Evolutionary conservation across 805 yeast species (phyloP), one percentile per base, ranked within the genome.

Genomic region (Clavispora santaluciae): DNA sequence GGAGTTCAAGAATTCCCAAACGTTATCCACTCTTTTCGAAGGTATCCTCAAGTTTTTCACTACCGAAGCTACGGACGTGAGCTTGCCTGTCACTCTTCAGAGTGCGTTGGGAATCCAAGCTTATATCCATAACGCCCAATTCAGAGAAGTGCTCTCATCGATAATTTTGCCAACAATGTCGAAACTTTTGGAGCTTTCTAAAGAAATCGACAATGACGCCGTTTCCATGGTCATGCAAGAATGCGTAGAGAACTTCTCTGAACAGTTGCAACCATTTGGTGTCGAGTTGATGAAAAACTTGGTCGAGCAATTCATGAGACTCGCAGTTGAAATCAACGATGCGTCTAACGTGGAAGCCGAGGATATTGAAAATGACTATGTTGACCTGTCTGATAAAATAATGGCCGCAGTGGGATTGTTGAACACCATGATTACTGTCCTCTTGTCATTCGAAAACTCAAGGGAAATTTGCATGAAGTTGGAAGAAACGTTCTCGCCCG

Each of bases 221-320:
- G 75, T 93, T 22, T 79, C 95, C 17, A 85, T 83, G 18, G 96
- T 91, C 6, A 88, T 91, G 83, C 98, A 91, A 68, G 96, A 90
- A 54, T 83, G 93, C 58, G 97, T 91, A 22, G 96, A 90, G 56
- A 79, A 77, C 43, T 93, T 84, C 62, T 75, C 95, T 5, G 86
- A 82, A 49, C 95, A 91, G 61, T 71, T 91, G 51, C 93, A 56
- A 28, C 63, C 61, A 6, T 57, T 58, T 34, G 63, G 63, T 4
- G 56, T 57, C 21, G 55, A 50, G 34, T 50, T 58, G 43, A 57
- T 55, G 60, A 47, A 52, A 33, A 57, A 50, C 26, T 49, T 58
- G 40, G 60, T 53, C n/a, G 54, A 49, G 37, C 61, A 56, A 41
- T 58, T 58, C 29, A 38, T 58, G 57, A 51, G 54, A 37, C 44